Evolutionary conservation across 768 basidiomycete species (phyloP).

Genomic region (Panellus pusillus): DNA sequence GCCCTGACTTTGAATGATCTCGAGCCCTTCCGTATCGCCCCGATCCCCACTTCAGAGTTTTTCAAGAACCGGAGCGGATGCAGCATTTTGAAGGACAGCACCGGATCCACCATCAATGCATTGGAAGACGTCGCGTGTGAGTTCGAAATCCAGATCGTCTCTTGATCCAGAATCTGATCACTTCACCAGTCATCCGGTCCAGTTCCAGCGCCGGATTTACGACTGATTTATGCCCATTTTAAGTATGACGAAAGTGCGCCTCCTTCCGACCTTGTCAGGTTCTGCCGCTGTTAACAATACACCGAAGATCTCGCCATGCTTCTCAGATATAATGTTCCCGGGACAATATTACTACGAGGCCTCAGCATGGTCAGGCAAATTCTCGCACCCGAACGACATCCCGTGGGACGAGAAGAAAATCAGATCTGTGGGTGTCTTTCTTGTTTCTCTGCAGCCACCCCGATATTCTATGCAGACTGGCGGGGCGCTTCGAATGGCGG

Average conservation of each 20-base stretch:
- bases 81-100: background rate
- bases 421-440: background rate
- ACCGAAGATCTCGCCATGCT: background rate
- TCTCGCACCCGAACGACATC: background rate
- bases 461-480: background rate
- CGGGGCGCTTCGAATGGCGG: constrained; percentile 6
- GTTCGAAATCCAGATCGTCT: background rate
- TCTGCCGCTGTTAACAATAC: no score
- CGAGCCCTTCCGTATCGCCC: background rate
- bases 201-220: constrained; percentile 6
- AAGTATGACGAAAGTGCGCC: background rate
- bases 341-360: constrained; percentile 1
- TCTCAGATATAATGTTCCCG: constrained; percentile 5
- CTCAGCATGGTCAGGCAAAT: background rate
- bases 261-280: no score
- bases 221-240: constrained; percentile 6
- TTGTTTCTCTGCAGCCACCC: background rate
- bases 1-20: background rate
- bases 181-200: background rate
- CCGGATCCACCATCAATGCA: background rate
- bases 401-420: background rate
- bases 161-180: no score
- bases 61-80: constrained; percentile 1
- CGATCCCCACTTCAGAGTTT: background rate
- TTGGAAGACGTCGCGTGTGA: background rate